Base-by-base conservation (phyloP, 176 grass and related monocot species). In the Puya raimondii region DNA sequence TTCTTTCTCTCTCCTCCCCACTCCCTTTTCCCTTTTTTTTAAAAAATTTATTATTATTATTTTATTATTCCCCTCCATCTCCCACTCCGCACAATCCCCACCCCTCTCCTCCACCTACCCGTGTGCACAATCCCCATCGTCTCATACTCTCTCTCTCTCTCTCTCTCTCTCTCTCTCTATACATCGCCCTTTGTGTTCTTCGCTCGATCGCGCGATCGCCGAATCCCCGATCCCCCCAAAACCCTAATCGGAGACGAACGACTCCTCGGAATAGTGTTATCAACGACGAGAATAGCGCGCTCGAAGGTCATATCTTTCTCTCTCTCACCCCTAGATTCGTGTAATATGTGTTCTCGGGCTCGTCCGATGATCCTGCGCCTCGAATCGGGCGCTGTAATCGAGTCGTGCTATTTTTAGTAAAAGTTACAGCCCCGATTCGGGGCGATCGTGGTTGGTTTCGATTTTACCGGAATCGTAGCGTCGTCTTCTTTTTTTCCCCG, bases 381-480 rank as follows among this genome's bases (percentile, higher is more conserved):
- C 65, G n/a, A 33, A 67, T 14, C 65, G 33, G 65, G 29, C 33
- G 27, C 65, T 67, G 48, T 67, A 47, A 18, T 61, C n/a, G 56
- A 10, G 56, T 61, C n/a, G 56, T 67, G 14, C 65, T 16, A 47
- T 7, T 61, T 61, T 61, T 22, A 61, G 56, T 61, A 21, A 61
- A 61, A 61, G 12, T 61, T n/a, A 9, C 21, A 9, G 56, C 56
- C 16, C 56, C 14, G 21, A 9, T 61, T 9, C 2, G 56, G n/a
- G 17, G 56, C 56, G 56, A 20, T 61, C 7, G 16, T 61, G 16
- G 56, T 61, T 61, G 56, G 56, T 61, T 61, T 61, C 21, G 17
- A 18, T 21, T 10, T 20, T 16, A 61, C 21, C n/a, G 53, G 53
- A 57, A 16, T 57, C 53, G 53, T 16, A 57, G 53, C 14, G 53